Evolutionary conservation across 1,139 yeast species (phyloP).

Genomic region (Saccharomyces hybrid): DNA sequence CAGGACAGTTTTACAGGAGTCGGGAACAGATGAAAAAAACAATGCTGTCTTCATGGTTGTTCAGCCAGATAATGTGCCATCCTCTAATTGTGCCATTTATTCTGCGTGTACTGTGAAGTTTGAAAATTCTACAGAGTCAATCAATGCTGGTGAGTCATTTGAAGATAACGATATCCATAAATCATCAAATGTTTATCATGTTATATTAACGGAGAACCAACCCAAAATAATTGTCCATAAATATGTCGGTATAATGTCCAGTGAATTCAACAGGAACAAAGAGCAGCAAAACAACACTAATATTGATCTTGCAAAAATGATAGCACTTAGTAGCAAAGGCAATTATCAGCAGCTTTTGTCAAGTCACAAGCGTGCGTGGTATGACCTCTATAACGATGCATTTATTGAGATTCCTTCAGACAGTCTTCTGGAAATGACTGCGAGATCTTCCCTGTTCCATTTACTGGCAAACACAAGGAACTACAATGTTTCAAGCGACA

Average conservation of each 20-base stretch:
- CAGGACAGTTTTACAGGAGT: slow-evolving; percentile 41
- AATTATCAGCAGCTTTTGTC: slow-evolving; percentile 31
- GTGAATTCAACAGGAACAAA: slow-evolving; percentile 41
- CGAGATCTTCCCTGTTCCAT: slow-evolving; percentile 65
- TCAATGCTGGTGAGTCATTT: slow-evolving; percentile 9
- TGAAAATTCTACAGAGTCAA: slow-evolving; percentile 10
- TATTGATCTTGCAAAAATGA: slow-evolving; percentile 37
- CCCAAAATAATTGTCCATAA: slow-evolving; percentile 37
- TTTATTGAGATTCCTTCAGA: slow-evolving; percentile 40
- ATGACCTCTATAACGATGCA: slow-evolving; percentile 31
- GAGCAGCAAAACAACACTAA: slow-evolving; percentile 21
- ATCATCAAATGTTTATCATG: slow-evolving; percentile 14
- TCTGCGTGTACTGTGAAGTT: slow-evolving; percentile 25
- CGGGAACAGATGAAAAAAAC: slow-evolving; percentile 34
- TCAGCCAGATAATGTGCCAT: slow-evolving; percentile 48
- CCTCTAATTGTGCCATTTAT: slow-evolving; percentile 49
- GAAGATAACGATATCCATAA: slow-evolving; percentile 13
- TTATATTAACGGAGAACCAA: slow-evolving; percentile 24
- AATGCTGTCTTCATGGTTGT: slow-evolving; percentile 54
- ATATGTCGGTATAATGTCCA: slow-evolving; percentile 55
- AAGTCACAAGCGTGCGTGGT: slow-evolving; percentile 51
- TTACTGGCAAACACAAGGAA: slow-evolving; percentile 57
- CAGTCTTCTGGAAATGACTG: slow-evolving; percentile 47
- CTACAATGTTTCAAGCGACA: slow-evolving; percentile 36
- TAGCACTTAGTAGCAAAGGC: slow-evolving; percentile 33